Conservation (phyloP, 805 yeast genomes). For the Yamadazyma endophytica region DNA sequence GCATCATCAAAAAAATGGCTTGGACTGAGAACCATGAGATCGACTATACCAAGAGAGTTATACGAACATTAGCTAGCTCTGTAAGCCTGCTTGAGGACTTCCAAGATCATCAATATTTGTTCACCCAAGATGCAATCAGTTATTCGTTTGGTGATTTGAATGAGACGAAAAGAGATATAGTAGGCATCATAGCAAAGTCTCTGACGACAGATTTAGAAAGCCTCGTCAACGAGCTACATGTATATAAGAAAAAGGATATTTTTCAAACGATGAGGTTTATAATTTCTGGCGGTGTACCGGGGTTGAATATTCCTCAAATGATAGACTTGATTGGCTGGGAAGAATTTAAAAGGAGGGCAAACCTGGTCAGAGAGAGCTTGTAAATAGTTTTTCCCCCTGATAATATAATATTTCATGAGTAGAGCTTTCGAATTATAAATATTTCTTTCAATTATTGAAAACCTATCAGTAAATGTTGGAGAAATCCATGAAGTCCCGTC, state of each 20-base stretch:
- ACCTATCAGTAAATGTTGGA: constrained; percentile 7
- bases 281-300: constrained; percentile 65
- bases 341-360: constrained; percentile 27
- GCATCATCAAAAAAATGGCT: not conserved
- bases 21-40: too few species aligned
- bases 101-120: constrained; percentile 37
- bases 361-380: not conserved
- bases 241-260: constrained; percentile 34
- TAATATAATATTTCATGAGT: not conserved
- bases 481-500: constrained; percentile 31
- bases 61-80: constrained; percentile 39
- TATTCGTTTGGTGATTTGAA: constrained; percentile 8
- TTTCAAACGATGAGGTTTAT: constrained; percentile 65
- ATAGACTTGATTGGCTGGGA: constrained; percentile 50
- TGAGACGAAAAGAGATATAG: constrained; percentile 1
- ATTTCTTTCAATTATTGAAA: not conserved
- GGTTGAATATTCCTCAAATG: constrained; percentile 59
- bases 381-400: not conserved
- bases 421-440: constrained; percentile 7
- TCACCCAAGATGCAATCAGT: constrained; percentile 1
- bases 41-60: not conserved
- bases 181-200: too few species aligned
- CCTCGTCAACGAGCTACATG: too few species aligned
- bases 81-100: constrained; percentile 55
- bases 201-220: too few species aligned